Percentiles rank a stretch among this genome's conserved stretches.
Evolutionary conservation across 140 eudicot genomes (phyloP).

Genomic region (Anethum foeniculum): DNA sequence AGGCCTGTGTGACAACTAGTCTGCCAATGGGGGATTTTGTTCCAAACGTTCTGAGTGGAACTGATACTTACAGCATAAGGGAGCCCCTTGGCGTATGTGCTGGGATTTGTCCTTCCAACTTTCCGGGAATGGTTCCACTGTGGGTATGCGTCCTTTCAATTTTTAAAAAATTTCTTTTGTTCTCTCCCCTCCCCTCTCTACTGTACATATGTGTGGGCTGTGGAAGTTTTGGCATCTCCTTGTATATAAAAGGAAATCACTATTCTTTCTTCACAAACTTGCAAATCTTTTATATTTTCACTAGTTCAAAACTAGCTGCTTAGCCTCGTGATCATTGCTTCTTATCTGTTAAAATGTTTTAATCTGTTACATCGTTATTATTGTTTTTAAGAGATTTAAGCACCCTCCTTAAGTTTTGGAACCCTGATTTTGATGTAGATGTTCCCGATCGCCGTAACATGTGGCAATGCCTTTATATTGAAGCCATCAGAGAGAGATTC

Average conservation of each 20-base stretch:
- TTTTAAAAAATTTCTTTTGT: neutral
- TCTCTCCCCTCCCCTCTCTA: neutral
- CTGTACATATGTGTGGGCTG: neutral
- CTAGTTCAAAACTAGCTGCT: neutral
- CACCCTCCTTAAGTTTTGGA: neutral
- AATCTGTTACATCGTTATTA: neutral
- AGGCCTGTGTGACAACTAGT: slow-evolving; percentile 89
- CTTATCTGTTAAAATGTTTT: neutral
- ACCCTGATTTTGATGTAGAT: slow-evolving; percentile 42
- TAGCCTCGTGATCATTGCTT: neutral
- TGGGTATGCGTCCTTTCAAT: slow-evolving; percentile 50
- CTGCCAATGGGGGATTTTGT: slow-evolving; percentile 86
- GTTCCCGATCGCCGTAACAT: slow-evolving; percentile 91
- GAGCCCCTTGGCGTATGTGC: slow-evolving; percentile 99
- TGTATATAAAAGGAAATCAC: neutral
- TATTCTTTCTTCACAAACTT: neutral
- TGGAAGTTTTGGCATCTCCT: neutral
- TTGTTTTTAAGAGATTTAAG: neutral
- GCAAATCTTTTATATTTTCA: neutral
- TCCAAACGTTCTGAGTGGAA: slow-evolving; percentile 67
- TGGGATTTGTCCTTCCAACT: slow-evolving; percentile 94
- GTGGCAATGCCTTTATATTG: slow-evolving; percentile 85
- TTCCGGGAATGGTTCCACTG: slow-evolving; percentile 96
- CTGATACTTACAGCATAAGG: slow-evolving; percentile 83
- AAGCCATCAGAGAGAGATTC: slow-evolving; percentile 96